A percentile compares a stretch with the other conserved stretches of the same genome.
Evolutionary conservation across 2,329 filamentous ascomycete species (phyloP).

Genomic region (Cytospora leucostoma): DNA sequence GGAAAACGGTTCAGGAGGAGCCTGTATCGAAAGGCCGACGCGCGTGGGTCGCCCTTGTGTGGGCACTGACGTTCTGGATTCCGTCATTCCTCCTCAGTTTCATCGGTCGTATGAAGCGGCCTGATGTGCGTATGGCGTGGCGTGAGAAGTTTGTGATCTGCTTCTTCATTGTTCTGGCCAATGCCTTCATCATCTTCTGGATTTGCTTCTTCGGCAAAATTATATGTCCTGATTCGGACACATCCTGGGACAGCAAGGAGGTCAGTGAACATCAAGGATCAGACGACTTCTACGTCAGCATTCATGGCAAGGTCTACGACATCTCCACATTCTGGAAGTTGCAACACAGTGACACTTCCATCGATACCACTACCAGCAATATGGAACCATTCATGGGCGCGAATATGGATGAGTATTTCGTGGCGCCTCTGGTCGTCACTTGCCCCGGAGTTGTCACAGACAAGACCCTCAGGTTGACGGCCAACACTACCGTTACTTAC

Average conservation of each 20-base stretch:
- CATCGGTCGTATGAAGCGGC: constrained; percentile 92
- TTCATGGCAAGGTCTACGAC: constrained; percentile 89
- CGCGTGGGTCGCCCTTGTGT: constrained; percentile 79
- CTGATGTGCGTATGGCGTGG: constrained; percentile 96
- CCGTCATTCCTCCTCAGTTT: constrained; percentile 80
- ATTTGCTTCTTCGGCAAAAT: constrained; percentile 84
- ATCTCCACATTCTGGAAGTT: constrained; percentile 83
- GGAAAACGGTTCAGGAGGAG: constrained; percentile 74
- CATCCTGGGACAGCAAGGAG: constrained; percentile 77
- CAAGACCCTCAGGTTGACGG: constrained; percentile 55
- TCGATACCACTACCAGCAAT: constrained; percentile 57
- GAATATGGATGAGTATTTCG: constrained; percentile 83
- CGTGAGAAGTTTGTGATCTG: constrained; percentile 89
- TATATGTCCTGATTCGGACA: constrained; percentile 88
- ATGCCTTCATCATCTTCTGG: constrained; percentile 84
- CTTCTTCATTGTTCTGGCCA: constrained; percentile 77
- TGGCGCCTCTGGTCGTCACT: constrained; percentile 71
- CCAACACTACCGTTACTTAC: constrained; percentile 65
- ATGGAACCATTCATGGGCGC: constrained; percentile 81
- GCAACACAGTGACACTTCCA: constrained; percentile 76
- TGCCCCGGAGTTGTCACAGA: constrained; percentile 73
- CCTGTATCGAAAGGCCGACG: constrained; percentile 65
- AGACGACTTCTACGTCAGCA: constrained; percentile 82
- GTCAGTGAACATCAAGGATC: constrained; percentile 69
- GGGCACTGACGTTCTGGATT: constrained; percentile 91